phyloP scores from a whole-genome alignment of 106 monocot species.

The Hemerocallis citrina region DNA sequence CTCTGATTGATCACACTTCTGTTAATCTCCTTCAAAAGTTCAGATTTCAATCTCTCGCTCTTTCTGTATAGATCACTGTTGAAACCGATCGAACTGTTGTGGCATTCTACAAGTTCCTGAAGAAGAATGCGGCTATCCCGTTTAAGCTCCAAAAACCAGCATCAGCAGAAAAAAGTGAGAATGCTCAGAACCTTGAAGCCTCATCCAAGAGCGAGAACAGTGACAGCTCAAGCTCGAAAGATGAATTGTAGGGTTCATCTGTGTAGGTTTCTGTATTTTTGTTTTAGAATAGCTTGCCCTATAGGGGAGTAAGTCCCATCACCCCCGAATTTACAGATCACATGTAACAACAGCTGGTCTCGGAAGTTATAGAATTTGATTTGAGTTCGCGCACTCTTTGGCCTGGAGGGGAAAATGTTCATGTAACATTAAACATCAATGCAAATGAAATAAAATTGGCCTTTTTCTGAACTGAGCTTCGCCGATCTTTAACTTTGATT shows the following conservation, averaged over 20 bases:
- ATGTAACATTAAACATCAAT: no score
- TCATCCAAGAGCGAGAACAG: background rate
- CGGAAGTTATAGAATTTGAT: no score
- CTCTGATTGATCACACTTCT: background rate
- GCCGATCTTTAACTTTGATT: no score
- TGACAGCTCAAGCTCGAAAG: conserved; percentile 25
- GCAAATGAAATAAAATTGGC: no score
- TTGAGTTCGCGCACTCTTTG: no score
- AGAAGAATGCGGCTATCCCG: conserved; percentile 80
- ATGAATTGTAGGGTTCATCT: conserved; percentile 32
- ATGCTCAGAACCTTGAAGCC: background rate
- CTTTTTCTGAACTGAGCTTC: no score
- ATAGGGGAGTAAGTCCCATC: no score
- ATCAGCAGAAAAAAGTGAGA: conserved; percentile 14
- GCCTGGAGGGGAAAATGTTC: no score
- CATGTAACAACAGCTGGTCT: no score
- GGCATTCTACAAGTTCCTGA: conserved; percentile 85
- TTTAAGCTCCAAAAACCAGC: conserved; percentile 77
- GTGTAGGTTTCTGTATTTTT: background rate
- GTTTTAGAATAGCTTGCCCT: no score
- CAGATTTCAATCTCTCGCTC: background rate
- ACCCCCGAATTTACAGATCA: no score
- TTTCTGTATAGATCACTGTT: conserved; percentile 28
- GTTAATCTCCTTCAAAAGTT: background rate
- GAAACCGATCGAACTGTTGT: conserved; percentile 73